Evolutionary conservation across 345 rosid genomes (phyloP).

Genomic region (Euclidium syriacum): DNA sequence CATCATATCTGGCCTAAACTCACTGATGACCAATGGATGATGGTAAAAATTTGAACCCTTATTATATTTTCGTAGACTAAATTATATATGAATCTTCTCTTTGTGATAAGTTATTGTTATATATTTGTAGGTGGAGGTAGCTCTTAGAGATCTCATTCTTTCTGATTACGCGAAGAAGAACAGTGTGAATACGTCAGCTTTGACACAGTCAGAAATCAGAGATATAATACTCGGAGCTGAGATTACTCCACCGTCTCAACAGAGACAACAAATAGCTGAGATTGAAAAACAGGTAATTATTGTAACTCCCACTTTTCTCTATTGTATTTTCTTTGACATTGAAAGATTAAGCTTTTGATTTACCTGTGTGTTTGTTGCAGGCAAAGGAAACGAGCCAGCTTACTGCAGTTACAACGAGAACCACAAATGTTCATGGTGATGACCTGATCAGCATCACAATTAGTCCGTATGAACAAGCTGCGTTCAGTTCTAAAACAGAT

Average conservation of each 20-base stretch:
- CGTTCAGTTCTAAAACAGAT: conserved; percentile 90
- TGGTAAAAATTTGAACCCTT: too few relatives aligned
- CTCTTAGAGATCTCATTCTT: conserved; percentile 87
- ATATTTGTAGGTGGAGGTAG: conserved; percentile 73
- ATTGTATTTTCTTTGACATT: too few relatives aligned
- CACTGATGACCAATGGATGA: conserved; percentile 98
- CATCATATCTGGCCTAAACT: conserved; percentile 99
- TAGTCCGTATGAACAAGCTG: conserved; percentile 91
- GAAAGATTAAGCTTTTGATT: too few relatives aligned
- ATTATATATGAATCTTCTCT: too few relatives aligned
- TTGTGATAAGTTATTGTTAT: too few relatives aligned
- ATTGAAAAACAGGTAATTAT: conserved; percentile 92
- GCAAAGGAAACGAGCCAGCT: conserved; percentile 96
- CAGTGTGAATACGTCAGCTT: conserved; percentile 94
- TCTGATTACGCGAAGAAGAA: conserved; percentile 99
- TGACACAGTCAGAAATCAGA: conserved; percentile 98
- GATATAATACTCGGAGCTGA: conserved; percentile 99
- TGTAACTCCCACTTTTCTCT: too few relatives aligned
- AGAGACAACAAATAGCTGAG: conserved; percentile 97
- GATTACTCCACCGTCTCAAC: conserved; percentile 98
- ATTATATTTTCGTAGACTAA: too few relatives aligned
- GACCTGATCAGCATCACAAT: conserved; percentile 81
- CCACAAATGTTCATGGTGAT: conserved; percentile 94
- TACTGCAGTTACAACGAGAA: conserved; percentile 92
- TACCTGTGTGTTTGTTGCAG: too few relatives aligned